Conservation (phyloP, 495 filamentous ascomycete species). For the Haplographium delicatum region DNA sequence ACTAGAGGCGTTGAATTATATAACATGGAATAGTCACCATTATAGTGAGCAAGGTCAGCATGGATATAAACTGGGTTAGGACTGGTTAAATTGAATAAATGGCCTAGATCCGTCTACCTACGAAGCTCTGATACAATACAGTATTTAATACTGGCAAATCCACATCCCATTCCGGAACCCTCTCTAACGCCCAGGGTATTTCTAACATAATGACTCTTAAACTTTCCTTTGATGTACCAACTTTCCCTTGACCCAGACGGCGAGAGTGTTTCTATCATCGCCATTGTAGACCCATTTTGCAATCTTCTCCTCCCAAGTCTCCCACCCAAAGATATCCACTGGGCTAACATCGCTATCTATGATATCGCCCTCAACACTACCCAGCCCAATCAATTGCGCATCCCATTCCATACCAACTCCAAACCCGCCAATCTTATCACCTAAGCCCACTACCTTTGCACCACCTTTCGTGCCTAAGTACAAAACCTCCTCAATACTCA, state of each 20-base stretch:
- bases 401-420: constrained; percentile 87
- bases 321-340: constrained; percentile 85
- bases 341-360: constrained; percentile 31
- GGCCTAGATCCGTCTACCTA: no score
- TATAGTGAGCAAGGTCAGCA: no score
- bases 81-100: no score
- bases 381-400: constrained; percentile 70
- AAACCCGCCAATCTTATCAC: constrained; percentile 65
- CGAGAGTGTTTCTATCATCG: constrained; percentile 74
- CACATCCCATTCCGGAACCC: no score
- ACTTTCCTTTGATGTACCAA: constrained; percentile 59
- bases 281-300: constrained; percentile 89
- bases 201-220: constrained; percentile 4
- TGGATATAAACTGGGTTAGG: no score
- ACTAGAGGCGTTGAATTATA: no score
- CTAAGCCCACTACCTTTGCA: constrained; percentile 68
- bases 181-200: no score
- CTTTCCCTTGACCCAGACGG: constrained; percentile 75
- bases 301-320: constrained; percentile 68
- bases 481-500: constrained; percentile 81
- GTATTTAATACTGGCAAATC: no score
- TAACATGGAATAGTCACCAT: no score
- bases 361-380: constrained; percentile 33
- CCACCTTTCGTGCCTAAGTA: constrained; percentile 81
- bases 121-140: no score